A percentile compares a stretch with the other conserved stretches of the same genome.
Evolutionary conservation across 768 basidiomycete genomes (phyloP).

Genomic region (Lentinula lateritia): DNA sequence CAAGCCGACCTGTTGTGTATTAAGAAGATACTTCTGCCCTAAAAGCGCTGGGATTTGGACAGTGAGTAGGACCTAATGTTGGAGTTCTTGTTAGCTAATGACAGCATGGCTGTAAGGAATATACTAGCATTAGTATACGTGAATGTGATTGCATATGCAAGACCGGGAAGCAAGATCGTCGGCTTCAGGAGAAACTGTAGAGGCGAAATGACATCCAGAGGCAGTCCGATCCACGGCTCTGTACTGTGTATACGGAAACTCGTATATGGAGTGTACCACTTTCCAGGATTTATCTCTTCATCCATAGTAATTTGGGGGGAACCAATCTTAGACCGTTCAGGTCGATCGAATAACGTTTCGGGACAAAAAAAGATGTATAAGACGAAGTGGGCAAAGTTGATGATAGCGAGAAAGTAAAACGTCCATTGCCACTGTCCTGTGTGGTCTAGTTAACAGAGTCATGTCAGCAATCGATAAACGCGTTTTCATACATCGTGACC

Average conservation of each 20-base stretch:
- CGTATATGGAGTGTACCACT: background rate
- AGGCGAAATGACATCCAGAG: background rate
- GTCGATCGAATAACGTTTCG: slow-evolving; percentile 1
- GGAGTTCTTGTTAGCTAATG: background rate
- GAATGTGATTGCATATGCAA: slow-evolving; percentile 1
- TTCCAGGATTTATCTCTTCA: background rate
- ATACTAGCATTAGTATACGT: background rate
- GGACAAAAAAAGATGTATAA: background rate
- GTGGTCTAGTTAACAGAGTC: background rate
- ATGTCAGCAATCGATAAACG: background rate
- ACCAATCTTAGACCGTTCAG: background rate
- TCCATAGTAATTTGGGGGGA: background rate
- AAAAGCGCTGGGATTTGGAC: slow-evolving; percentile 3
- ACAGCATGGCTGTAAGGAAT: background rate
- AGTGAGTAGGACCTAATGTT: background rate
- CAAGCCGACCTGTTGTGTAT: slow-evolving; percentile 2
- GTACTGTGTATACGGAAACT: background rate
- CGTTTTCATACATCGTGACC: background rate
- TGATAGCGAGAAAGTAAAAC: slow-evolving; percentile 1
- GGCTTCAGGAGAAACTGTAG: background rate
- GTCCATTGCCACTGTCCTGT: slow-evolving; percentile 4
- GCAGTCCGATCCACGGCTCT: background rate
- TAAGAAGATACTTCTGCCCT: background rate
- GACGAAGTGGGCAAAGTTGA: background rate
- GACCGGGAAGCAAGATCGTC: background rate